Base-by-base conservation (phyloP, 371 early-diverging fungal genomes). In the Syncephalis fuscata region DNA sequence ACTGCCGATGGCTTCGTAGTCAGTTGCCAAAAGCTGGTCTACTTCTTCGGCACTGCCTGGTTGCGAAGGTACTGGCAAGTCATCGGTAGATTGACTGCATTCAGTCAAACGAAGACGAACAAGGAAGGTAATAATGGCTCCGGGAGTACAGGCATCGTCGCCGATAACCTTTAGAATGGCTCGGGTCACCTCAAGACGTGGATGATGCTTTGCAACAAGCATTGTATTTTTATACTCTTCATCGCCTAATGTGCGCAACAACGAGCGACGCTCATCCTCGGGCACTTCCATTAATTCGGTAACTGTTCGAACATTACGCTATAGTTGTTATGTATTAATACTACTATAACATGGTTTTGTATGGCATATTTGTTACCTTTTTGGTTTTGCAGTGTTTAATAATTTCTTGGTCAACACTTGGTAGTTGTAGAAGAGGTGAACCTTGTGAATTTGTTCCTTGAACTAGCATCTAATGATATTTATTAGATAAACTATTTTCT, bases 381-480 rank as follows among this genome's bases (percentile, higher is more conserved):
- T 32, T 44, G 14, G 22, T 22, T 23, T 11, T 37, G 48, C 36
- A 36, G 4, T 56, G 39, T 51, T 60, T 62, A 53, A 63, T 53
- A 47, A 71, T 59, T 16, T 73, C 54, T 32, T 61, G 61, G 45
- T 62, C 60, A 38, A 85, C 61, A 27, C 76, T 71, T 38, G 95
- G 95, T 42, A 97, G 66, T 65, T 93, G 92, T 48, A 79, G 65
- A 19, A 94, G 63, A 22, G 84, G 81, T 8, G 85, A 69, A 38
- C 76, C 82, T 52, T 78, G 66, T 51, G 70, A 66, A 55, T 71
- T 74, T 21, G 76, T 72, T 39, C 82, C 88, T 63, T 97, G 97
- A 3, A 85, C 71, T 36, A 96, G 59, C 52, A 78, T 64, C 67
- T 76, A 60, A 55, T 55, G 5, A 67, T 51, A 44, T 46, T 53